Conservation (phyloP, 768 basidiomycete species). For the Lentinus tigrinus region DNA sequence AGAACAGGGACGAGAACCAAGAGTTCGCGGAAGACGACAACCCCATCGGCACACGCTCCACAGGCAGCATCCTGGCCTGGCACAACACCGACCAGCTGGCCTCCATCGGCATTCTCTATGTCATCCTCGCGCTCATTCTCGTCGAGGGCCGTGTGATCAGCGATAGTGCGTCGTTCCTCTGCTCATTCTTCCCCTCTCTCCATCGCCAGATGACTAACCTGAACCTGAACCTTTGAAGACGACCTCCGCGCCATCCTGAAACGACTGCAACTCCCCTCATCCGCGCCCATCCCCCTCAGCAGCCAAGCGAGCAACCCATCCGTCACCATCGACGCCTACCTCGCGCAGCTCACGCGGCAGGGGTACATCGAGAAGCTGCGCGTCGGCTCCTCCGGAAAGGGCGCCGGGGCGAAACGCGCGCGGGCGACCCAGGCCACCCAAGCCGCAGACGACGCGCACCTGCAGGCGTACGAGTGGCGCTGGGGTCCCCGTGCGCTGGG, state of each 20-base stretch:
- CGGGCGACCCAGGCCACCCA: conserved; percentile 44
- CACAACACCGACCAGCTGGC: conserved; percentile 66
- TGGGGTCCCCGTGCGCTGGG: conserved; percentile 83
- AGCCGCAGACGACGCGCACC: conserved; percentile 35
- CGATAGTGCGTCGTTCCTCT: conserved; percentile 64
- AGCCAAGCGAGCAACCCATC: conserved; percentile 48
- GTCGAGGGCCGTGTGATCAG: conserved; percentile 71
- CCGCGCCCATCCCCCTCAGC: conserved; percentile 49
- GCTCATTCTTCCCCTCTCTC: background rate
- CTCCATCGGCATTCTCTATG: conserved; percentile 71
- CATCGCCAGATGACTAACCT: background rate
- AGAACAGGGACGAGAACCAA: conserved; percentile 45
- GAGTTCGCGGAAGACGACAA: conserved; percentile 50
- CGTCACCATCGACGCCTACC: conserved; percentile 63
- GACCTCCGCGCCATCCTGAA: conserved; percentile 72
- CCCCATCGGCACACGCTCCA: conserved; percentile 42
- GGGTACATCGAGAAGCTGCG: conserved; percentile 74
- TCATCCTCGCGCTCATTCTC: conserved; percentile 82
- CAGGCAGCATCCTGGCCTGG: conserved; percentile 77
- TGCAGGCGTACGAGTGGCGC: conserved; percentile 66
- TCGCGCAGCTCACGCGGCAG: conserved; percentile 62
- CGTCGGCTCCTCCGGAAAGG: conserved; percentile 41
- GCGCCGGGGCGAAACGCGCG: conserved; percentile 53
- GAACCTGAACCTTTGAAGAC: conserved; percentile 41
- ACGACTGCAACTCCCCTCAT: conserved; percentile 59